Evolutionary conservation across 768 basidiomycete genomes (phyloP), one percentile per base, ranked within the genome.

Genomic region (Leccinum fibrillosum): DNA sequence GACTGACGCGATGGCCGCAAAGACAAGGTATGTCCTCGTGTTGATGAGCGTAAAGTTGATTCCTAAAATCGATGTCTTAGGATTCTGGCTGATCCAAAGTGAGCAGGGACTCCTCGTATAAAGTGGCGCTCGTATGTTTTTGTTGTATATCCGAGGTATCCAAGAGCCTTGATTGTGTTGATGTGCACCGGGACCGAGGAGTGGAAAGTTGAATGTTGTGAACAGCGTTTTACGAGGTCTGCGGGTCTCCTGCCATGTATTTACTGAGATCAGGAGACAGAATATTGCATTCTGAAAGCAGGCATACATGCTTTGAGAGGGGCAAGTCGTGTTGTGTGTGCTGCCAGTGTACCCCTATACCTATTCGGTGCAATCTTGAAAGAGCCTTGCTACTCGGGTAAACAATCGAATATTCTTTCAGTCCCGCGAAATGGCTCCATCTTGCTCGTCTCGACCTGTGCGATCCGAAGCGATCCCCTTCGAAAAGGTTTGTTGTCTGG

Each of bases 1-100:
- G 55, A 6, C 57, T 67, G 10, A 63, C 23, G 8, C 53, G 30
- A 26, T 60, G 57, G n/a, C 66, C 64, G 12, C 58, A 45, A 26
- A 62, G 54, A 21, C 66, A 68, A 66, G 66, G 66, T 66, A 66
- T 63, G 66, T 66, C 53, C 49, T 44, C 30, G 35, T 56, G 49
- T 58, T 45, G 12, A 52, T 50, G 34, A 28, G 21, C 42, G 49
- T 26, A 48, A 32, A 13, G 5, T 9, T 47, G 15, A 39, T 55
- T 34, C 48, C 15, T 54, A 53, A 59, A 21, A 8, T 21, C 30
- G 8, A 35, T 12, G 6, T 44, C 12, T 7, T 53, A 67, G 66
- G 66, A 25, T 63, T 67, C 26, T 60, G 39, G 61, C 11, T 66
- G 1, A 25, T 63, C 9, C 66, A 67, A 39, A 67, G 61, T 64